Evolutionary conservation across 1,284 basidiomycete species (phyloP), one percentile per base, ranked within the genome.

Genomic region (Gomphus bonarii): DNA sequence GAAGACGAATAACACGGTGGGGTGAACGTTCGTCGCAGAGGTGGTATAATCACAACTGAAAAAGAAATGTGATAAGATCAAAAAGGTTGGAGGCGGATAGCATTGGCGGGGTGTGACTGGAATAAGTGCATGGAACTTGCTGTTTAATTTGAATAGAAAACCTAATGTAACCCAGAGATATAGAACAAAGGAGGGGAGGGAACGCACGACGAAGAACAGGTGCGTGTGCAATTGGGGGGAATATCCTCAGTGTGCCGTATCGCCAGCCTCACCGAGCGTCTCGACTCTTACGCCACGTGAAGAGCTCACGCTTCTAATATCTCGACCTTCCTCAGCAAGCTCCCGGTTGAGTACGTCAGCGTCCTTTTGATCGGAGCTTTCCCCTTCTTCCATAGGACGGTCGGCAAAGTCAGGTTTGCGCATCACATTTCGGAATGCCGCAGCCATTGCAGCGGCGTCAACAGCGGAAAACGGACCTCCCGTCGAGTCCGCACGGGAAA

Each of bases 391-490:
- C 8, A 81, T 77, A 5, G 82, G 77, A 48, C 75, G 68, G 31
- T 70, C 77, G 12, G 82, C 77, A 67, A 91, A 91, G 65, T 90
- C 88, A 3, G 89, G 89, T 69, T 91, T 90, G 64, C 90, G 76
- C 62, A 92, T 72, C 60, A 85, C 85, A 68, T 86, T 83, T 63
- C 89, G 75, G 72, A 92, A 92, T 5, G 90, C 89, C 69, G 88
- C 83, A 31, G 89, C 89, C 83, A 92, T 90, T 65, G 91, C 88
- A 31, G 87, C 86, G 52, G 89, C 89, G 68, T 92, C 89, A 31
- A 85, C 82, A 25, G 81, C 84, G 30, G 83, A 87, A 70, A 92
- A 85, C 14, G 81, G 52, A 36, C 53, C 52, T 9, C 47, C 44
- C 2, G 52, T 43, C n/a, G 59, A 53, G 36, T 57, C 50, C 5